These are phyloP conservation scores for Gliomastix tumulicola DNA, from an alignment of 2,329 filamentous ascomycete genomes.

Conservation along the genomic window DNA sequence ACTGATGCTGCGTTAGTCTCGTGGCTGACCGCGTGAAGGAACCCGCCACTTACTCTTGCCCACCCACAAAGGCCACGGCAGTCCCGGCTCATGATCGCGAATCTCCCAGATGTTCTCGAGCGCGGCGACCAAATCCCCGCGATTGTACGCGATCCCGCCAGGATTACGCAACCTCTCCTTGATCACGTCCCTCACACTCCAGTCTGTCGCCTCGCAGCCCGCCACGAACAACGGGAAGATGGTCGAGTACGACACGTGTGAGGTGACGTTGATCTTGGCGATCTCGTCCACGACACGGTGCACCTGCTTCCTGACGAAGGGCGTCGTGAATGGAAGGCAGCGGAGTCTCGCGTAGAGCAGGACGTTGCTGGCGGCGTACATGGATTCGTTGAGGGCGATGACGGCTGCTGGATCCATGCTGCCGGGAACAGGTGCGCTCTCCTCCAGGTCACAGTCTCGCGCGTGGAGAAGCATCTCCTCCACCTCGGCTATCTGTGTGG, in stretches of 20 bases:
- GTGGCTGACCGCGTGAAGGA: background rate
- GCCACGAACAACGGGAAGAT: conserved; percentile 9
- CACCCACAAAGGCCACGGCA: conserved; percentile 7
- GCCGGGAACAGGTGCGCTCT: conserved; percentile 1
- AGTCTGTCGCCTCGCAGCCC: conserved; percentile 9
- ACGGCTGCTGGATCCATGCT: conserved; percentile 6
- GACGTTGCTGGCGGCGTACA: conserved; percentile 8
- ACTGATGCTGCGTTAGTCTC: background rate
- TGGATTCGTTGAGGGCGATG: conserved; percentile 8
- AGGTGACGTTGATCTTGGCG: conserved; percentile 5
- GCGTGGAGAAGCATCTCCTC: conserved; percentile 8
- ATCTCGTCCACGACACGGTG: conserved; percentile 5
- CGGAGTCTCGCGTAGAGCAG: conserved; percentile 7
- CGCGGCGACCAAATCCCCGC: conserved; percentile 7
- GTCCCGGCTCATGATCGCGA: conserved; percentile 7
- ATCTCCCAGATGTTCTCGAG: conserved; percentile 9
- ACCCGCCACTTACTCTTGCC: conserved; percentile 5
- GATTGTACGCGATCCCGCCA: conserved; percentile 5
- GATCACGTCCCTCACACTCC: conserved; percentile 5
- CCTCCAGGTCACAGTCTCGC: conserved; percentile 6
- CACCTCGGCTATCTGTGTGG: conserved; percentile 1
- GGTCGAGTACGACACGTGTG: conserved; percentile 6
- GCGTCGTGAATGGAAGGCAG: conserved; percentile 6
- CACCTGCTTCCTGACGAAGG: conserved; percentile 7
- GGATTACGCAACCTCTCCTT: conserved; percentile 3